Evolutionary conservation across 2,329 filamentous ascomycete species (phyloP).

Genomic region (Lasiodiplodia theobromae): DNA sequence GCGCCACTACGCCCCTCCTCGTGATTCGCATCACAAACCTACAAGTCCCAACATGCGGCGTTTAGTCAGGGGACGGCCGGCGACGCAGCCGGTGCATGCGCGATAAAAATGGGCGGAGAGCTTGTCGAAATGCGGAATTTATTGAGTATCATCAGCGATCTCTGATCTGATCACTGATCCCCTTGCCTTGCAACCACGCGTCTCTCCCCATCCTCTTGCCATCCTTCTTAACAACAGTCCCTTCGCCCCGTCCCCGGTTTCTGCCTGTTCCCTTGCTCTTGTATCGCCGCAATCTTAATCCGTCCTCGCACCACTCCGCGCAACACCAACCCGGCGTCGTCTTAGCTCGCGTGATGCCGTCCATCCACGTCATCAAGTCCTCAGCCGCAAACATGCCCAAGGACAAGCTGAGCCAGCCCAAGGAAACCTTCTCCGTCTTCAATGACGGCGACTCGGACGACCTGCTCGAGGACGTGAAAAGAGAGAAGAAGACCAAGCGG

Average conservation of each 20-base stretch:
- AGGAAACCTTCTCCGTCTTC: conserved; percentile 26
- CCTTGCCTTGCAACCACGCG: neutral
- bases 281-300: neutral
- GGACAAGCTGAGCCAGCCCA: conserved; percentile 25
- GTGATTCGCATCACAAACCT: conserved; percentile 11
- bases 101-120: neutral
- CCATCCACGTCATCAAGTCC: conserved; percentile 26
- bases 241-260: neutral
- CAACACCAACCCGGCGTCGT: neutral
- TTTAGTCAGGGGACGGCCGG: conserved; percentile 11
- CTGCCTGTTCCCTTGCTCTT: neutral
- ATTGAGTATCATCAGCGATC: conserved; percentile 2
- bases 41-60: neutral
- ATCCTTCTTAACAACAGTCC: neutral
- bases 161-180: neutral
- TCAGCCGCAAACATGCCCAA: conserved; percentile 8
- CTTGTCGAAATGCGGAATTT: conserved; percentile 9
- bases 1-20: conserved; percentile 1
- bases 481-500: conserved; percentile 9
- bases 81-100: neutral
- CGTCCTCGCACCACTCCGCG: neutral
- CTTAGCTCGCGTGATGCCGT: neutral
- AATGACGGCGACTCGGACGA: conserved; percentile 26
- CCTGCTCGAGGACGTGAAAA: conserved; percentile 20
- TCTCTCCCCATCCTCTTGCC: neutral